Base-by-base conservation (phyloP, 805 yeast species). In the Kregervanrija pseudodelftensis region DNA sequence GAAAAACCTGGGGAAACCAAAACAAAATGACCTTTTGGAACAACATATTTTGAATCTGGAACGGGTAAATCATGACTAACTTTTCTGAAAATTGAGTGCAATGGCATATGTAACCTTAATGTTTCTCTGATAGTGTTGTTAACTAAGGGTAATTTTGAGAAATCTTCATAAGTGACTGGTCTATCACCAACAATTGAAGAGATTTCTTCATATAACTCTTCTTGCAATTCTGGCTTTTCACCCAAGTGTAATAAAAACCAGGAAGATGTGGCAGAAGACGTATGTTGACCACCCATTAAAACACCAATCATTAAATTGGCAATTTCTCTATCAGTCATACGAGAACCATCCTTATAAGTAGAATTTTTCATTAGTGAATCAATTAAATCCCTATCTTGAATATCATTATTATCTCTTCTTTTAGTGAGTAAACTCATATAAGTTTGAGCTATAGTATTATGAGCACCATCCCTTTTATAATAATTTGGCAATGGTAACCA, bases 221-320 rank as follows among this genome's bases (percentile, higher is more conserved):
- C 85, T 70, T 88, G 96, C 49, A 91, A 69, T 36, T 85, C 84
- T 39, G 95, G 95, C 58, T 79, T 73, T 57, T 84, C 95, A 53
- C 89, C 97, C 49, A 93, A 74, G 62, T 93, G 98, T 52, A 93
- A 74, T 60, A 93, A 70, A 59, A 81, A 80, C 99, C 99, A 93
- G 13, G 97, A 85, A 36, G 95, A 85, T 16, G 99, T 93, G 17
- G 98, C 77, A 37, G 98, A 93, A 51, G 95, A 85, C 28, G 99
- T 93, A 66, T 93, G 99, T 72, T 93, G 99, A 51, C 99, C 99
- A 58, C 99, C 99, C 99, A 93, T 93, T 49, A 93, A 74, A 44
- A 93, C 84, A 65, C 98, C 99, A 66, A 93, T 91, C 64, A 89
- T 72, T 65, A 93, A 73, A 67, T 90, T 85, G 41, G 98, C 93